A percentile compares a stretch with the other conserved stretches of the same genome.
These are phyloP conservation scores for Penicillium dipodomyicola DNA, from an alignment of 495 filamentous ascomycete genomes.

Conservation along the genomic window DNA sequence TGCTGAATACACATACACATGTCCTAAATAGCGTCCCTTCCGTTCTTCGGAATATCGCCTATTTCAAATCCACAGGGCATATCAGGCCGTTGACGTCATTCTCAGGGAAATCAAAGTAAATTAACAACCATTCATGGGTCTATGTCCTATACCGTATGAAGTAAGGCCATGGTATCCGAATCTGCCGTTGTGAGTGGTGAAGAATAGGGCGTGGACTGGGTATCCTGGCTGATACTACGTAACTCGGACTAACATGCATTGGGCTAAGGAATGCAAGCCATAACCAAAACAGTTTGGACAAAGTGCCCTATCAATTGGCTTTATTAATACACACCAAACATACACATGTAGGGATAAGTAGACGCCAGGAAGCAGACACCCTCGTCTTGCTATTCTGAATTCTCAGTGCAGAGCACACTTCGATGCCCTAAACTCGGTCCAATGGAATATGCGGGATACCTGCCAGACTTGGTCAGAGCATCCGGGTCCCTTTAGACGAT, in stretches of 20 bases:
- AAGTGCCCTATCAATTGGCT: background rate
- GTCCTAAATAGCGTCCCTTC: background rate
- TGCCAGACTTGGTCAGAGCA: background rate
- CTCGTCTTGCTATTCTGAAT: background rate
- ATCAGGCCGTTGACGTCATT: background rate
- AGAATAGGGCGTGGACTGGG: background rate
- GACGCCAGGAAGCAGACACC: background rate
- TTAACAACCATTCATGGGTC: background rate
- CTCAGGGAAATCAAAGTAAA: background rate
- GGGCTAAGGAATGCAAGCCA: constrained; percentile 4
- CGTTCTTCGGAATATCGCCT: no score
- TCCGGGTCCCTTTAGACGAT: background rate
- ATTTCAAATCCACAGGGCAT: background rate
- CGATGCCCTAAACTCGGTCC: background rate
- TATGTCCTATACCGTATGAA: background rate
- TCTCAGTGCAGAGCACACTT: background rate
- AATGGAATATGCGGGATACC: background rate
- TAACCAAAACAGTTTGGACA: background rate
- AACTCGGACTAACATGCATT: background rate
- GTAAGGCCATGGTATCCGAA: background rate
- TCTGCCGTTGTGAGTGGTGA: background rate
- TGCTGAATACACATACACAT: background rate
- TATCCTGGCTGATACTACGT: background rate
- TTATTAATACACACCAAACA: background rate
- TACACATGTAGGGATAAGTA: background rate